A percentile compares a stretch with the other conserved stretches of the same genome.
Evolutionary conservation across 805 yeast species (phyloP).

Genomic region (Metschnikowia koreensis): DNA sequence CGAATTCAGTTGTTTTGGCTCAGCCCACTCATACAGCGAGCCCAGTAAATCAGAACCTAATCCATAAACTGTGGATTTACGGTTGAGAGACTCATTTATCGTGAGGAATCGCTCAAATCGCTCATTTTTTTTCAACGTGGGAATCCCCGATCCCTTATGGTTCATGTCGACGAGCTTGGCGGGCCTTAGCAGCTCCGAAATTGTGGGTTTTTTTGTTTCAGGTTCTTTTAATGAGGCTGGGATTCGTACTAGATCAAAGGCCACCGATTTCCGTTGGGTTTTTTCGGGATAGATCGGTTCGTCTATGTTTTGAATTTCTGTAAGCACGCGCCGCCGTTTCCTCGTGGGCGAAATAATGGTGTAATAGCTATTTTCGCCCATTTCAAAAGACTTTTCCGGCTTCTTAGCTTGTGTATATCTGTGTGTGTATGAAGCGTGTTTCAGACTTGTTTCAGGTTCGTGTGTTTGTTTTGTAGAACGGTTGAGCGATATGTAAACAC

Average conservation of each 20-base stretch:
- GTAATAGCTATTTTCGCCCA: not conserved
- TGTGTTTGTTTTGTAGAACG: not conserved
- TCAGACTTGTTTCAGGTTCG: not conserved
- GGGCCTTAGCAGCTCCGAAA: too few species aligned
- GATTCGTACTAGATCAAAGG: constrained; percentile 22
- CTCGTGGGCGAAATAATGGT: constrained; percentile 5
- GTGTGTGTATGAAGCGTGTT: constrained; percentile 3
- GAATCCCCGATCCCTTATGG: constrained; percentile 14
- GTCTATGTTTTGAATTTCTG: constrained; percentile 14
- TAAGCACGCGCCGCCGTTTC: constrained; percentile 20
- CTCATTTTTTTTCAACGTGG: constrained; percentile 12
- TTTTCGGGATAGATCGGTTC: constrained; percentile 15
- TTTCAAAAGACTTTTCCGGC: not conserved
- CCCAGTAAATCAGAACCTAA: not conserved
- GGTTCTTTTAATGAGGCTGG: not conserved
- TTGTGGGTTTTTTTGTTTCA: not conserved
- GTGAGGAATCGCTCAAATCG: constrained; percentile 13
- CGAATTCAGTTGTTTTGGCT: not conserved
- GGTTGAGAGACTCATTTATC: constrained; percentile 15
- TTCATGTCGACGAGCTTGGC: constrained; percentile 2
- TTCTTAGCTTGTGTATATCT: not conserved
- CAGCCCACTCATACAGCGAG: not conserved
- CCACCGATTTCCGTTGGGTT: constrained; percentile 20
- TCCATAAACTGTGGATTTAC: constrained; percentile 9
- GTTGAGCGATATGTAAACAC: constrained; percentile 1